These are phyloP conservation scores for Lentinula edodes DNA, from an alignment of 768 basidiomycete genomes.

Conservation along the genomic window DNA sequence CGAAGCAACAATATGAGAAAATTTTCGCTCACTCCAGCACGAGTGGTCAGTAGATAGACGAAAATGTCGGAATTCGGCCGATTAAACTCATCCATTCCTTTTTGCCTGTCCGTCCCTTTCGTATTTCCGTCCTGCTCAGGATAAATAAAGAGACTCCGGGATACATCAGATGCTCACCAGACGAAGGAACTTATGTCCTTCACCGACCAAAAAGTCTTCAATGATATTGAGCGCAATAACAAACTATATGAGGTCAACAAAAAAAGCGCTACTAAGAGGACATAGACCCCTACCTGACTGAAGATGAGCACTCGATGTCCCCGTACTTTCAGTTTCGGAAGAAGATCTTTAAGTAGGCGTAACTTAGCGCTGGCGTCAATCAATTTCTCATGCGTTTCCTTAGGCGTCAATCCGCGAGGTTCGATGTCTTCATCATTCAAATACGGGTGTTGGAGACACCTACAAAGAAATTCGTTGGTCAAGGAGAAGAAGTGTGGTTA, in stretches of 20 bases:
- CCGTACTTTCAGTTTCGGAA: constrained; percentile 79
- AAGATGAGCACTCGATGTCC: constrained; percentile 90
- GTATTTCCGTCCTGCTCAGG: constrained; percentile 78
- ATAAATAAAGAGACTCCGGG: constrained; percentile 3
- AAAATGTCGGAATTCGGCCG: constrained; percentile 81
- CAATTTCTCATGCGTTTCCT: constrained; percentile 71
- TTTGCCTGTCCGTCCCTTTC: constrained; percentile 80
- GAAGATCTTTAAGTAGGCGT: constrained; percentile 63
- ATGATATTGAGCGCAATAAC: constrained; percentile 80
- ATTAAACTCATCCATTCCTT: constrained; percentile 94
- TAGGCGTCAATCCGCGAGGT: constrained; percentile 47
- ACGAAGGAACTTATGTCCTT: constrained; percentile 74
- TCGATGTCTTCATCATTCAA: constrained; percentile 79
- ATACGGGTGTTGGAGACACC: constrained; percentile 91
- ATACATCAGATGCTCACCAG: constrained; percentile 38
- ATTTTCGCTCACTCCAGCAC: constrained; percentile 61
- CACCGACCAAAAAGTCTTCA: constrained; percentile 84
- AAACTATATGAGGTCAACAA: constrained; percentile 46
- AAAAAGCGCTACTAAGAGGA: not conserved
- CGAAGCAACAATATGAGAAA: not conserved
- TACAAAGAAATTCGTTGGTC: constrained; percentile 20
- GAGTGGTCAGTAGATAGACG: constrained; percentile 86
- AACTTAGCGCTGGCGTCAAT: constrained; percentile 86
- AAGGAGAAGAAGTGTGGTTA: not conserved
- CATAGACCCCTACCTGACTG: constrained; percentile 61